Evolutionary conservation across 139 green algal genomes (phyloP).

Genomic region (Asterochloris erici): DNA sequence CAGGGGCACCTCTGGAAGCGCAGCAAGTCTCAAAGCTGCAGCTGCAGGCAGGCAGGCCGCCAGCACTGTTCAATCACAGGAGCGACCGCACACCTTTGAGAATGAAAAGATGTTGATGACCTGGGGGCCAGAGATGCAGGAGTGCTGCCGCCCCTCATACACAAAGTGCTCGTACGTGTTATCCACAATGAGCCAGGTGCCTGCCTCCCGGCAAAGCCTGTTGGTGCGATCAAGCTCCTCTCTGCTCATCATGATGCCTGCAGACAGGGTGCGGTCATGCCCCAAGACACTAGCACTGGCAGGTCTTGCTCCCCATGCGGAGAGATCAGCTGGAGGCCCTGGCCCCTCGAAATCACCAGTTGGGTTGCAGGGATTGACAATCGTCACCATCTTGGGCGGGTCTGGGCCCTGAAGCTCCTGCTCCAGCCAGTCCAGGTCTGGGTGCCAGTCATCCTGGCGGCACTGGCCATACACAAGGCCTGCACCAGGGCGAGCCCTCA

Average conservation of each 20-base stretch:
- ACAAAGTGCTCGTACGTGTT: conserved; percentile 94
- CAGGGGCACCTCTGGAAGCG: no score
- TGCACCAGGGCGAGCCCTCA: no score
- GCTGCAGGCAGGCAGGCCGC: no score
- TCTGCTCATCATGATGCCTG: conserved; percentile 68
- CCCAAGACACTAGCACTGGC: neutral
- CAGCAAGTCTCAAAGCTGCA: no score
- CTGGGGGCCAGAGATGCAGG: conserved; percentile 55
- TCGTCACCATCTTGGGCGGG: conserved; percentile 67
- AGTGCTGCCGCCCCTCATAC: conserved; percentile 63
- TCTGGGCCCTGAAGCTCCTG: conserved; percentile 30
- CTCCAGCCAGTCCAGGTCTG: conserved; percentile 60
- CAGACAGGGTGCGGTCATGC: neutral
- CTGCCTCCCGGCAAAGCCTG: conserved; percentile 47
- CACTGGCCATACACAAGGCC: conserved; percentile 41
- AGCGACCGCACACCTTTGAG: conserved; percentile 57
- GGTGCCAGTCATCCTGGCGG: conserved; percentile 35
- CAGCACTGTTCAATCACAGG: no score
- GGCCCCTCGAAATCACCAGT: conserved; percentile 46
- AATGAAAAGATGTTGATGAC: conserved; percentile 88
- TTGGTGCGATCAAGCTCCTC: conserved; percentile 60
- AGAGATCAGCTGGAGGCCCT: neutral
- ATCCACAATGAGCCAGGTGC: conserved; percentile 89
- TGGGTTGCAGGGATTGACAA: conserved; percentile 88
- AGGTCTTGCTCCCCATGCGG: neutral